Evolutionary conservation across 2,329 filamentous ascomycete genomes (phyloP).

Genomic region (Beauveria bassiana): DNA sequence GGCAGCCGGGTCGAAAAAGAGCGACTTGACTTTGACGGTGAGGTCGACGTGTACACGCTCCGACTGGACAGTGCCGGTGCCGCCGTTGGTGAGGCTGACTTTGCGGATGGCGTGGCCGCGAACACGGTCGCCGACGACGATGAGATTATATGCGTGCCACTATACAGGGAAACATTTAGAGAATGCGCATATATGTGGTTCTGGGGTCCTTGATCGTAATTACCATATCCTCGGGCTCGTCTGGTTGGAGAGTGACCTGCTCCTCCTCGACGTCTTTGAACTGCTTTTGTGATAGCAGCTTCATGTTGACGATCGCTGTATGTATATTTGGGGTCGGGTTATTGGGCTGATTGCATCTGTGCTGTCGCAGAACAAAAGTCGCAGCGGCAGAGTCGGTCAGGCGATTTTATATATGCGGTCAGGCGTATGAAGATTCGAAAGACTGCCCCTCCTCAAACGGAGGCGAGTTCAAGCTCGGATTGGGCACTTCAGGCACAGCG

Average conservation of each 20-base stretch:
- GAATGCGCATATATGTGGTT: slow-evolving; percentile 7
- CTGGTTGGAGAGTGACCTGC: slow-evolving; percentile 34
- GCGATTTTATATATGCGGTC: slow-evolving; percentile 3
- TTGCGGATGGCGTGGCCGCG: slow-evolving; percentile 50
- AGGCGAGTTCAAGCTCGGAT: neutral
- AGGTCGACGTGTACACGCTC: slow-evolving; percentile 50
- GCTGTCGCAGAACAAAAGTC: neutral
- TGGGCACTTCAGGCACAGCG: neutral
- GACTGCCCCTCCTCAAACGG: neutral
- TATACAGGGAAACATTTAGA: slow-evolving; percentile 13
- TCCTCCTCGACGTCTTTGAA: slow-evolving; percentile 32
- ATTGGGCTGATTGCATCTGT: neutral
- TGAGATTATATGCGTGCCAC: slow-evolving; percentile 58
- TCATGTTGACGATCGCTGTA: slow-evolving; percentile 24
- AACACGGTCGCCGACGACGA: slow-evolving; percentile 44
- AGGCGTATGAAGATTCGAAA: neutral
- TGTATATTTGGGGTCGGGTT: neutral
- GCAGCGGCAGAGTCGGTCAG: neutral
- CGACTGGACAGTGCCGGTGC: slow-evolving; percentile 39
- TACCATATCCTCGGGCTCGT: slow-evolving; percentile 41
- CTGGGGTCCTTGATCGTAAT: slow-evolving; percentile 10
- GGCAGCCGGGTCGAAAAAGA: slow-evolving; percentile 49
- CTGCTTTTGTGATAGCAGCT: slow-evolving; percentile 30
- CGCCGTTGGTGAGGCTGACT: slow-evolving; percentile 40
- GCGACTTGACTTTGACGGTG: slow-evolving; percentile 48